Conservation (phyloP, 192 early-diverging fungal species). For the Umbelopsis vinacea region DNA sequence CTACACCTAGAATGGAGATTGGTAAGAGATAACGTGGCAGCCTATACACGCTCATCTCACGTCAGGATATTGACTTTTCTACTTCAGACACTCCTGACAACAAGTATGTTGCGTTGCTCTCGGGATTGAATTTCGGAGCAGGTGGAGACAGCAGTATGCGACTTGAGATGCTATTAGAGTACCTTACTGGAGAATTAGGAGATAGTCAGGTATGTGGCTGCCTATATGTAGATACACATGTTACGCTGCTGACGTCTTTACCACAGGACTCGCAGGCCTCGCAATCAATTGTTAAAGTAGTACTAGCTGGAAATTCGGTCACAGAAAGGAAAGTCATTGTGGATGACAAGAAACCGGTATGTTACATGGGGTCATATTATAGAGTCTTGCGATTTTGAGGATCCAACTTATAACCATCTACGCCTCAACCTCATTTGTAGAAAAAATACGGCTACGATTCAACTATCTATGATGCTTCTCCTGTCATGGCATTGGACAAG, state of each 20-base stretch:
- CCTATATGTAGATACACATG: neutral
- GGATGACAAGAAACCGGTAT: slow-evolving; percentile 11
- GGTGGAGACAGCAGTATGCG: slow-evolving; percentile 55
- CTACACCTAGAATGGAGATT: slow-evolving; percentile 34
- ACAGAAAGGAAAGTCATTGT: neutral
- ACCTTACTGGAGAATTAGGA: slow-evolving; percentile 78
- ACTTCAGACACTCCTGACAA: slow-evolving; percentile 36
- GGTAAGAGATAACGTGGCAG: slow-evolving; percentile 28
- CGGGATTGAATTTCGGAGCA: slow-evolving; percentile 74
- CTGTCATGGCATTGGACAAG: slow-evolving; percentile 63
- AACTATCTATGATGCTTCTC: slow-evolving; percentile 49
- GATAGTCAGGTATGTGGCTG: slow-evolving; percentile 38
- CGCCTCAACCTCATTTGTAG: slow-evolving; percentile 24
- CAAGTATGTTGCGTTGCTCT: slow-evolving; percentile 79
- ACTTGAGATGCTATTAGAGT: slow-evolving; percentile 78
- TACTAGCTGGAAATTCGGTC: slow-evolving; percentile 9
- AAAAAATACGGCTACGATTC: slow-evolving; percentile 58
- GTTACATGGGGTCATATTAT: too few species aligned
- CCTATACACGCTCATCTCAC: too few species aligned
- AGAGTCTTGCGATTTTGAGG: neutral
- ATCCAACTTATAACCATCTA: neutral
- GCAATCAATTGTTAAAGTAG: slow-evolving; percentile 14
- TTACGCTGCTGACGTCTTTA: neutral
- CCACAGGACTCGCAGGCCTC: neutral
- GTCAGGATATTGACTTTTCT: neutral